Evolutionary conservation across 495 filamentous ascomycete genomes (phyloP), one percentile per base, ranked within the genome.

Genomic region (Articulospora tetracladia): DNA sequence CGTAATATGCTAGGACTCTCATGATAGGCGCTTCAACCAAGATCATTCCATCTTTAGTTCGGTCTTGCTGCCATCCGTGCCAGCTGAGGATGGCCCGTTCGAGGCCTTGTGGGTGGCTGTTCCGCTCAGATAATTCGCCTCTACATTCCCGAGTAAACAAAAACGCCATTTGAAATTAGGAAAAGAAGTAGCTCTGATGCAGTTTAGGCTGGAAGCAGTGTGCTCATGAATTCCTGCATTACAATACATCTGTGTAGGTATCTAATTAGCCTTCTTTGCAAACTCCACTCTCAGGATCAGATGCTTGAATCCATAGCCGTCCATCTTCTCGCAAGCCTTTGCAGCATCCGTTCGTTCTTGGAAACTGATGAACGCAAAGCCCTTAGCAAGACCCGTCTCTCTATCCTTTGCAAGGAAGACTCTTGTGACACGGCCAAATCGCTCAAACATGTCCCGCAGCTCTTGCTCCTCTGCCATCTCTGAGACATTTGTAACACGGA

Each of bases 311-410:
- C 91, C 91, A 75, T 89, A 97, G 64, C 95, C 95, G 77, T 98
- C 94, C 88, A 98, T 90, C 80, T 96, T 98, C 77, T 89, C 87
- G 76, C 93, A 97, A 8, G 94, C 94, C 75, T 85, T 89, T 58
- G 88, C 86, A 57, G 94, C 94, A 75, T 98, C 95, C 59, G 77
- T 73, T 64, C 93, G 83, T 64, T 98, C 94, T 52, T 86, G 86
- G 74, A 92, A 98, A 72, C 90, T 95, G 77, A 98, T 96, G 73
- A 98, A 98, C 19, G 94, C 94, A 69, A 98, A 98, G 47, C 94
- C 94, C 83, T 98, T 98, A 55, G 95, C 94, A 65, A 91, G 70
- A 57, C 90, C 88, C 32, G 95, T 98, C 51, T 98, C 95, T 71
- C 94, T 80, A 75, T 98, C 95, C 79, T 96, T 96, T 62, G 94